Evolutionary conservation across 352 stramenopile species (phyloP).

Genomic region (Phytophthora sp.): DNA sequence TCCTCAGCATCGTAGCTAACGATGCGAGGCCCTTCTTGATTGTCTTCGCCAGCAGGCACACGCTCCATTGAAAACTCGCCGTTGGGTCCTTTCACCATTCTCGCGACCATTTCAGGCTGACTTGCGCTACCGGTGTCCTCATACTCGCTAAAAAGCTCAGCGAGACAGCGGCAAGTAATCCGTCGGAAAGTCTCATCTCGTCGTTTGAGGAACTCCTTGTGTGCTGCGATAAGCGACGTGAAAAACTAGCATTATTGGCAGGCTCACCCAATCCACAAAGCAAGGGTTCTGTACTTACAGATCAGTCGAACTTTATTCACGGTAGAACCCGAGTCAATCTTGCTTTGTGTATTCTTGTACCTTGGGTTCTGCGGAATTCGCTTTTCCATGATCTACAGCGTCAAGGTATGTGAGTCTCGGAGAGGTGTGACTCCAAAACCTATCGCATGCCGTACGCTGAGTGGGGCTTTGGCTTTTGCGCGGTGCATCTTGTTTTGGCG

Average conservation of each 20-base stretch:
- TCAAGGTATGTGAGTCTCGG: background rate
- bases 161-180: slow-evolving; percentile 67
- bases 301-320: slow-evolving; percentile 83
- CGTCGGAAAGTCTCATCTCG: slow-evolving; percentile 83
- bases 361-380: slow-evolving; percentile 75
- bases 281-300: slow-evolving; percentile 39
- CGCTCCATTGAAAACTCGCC: slow-evolving; percentile 78
- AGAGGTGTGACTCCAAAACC: background rate
- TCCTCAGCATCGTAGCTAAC: slow-evolving; percentile 83
- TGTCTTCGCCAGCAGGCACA: slow-evolving; percentile 50
- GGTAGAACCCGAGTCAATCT: slow-evolving; percentile 76
- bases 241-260: no score
- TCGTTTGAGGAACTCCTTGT: slow-evolving; percentile 82
- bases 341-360: slow-evolving; percentile 83
- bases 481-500: slow-evolving; percentile 49
- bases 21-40: slow-evolving; percentile 58
- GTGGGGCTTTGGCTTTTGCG: slow-evolving; percentile 68
- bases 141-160: slow-evolving; percentile 80
- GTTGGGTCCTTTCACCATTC: slow-evolving; percentile 73
- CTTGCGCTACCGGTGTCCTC: slow-evolving; percentile 53
- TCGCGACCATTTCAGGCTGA: slow-evolving; percentile 75
- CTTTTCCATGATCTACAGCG: slow-evolving; percentile 75
- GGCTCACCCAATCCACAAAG: no score
- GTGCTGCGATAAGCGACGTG: no score
- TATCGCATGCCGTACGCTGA: slow-evolving; percentile 41